Percentiles rank a stretch among this genome's conserved stretches.
Evolutionary conservation across 2,329 filamentous ascomycete species (phyloP).

Genomic region (Sclerotinia sclerotiorum): DNA sequence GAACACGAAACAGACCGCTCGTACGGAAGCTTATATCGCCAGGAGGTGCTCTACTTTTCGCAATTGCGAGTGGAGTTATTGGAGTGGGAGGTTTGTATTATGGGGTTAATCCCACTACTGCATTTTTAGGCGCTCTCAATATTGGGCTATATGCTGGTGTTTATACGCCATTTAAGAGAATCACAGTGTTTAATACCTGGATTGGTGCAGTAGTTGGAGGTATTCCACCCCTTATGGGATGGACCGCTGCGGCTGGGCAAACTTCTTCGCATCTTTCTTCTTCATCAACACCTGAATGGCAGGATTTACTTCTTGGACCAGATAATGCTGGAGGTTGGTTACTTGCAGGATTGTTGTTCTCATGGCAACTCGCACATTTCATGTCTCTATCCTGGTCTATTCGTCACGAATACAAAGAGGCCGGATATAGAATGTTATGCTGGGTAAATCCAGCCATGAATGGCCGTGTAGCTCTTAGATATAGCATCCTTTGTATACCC

Average conservation of each 20-base stretch:
- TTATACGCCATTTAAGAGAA: constrained; percentile 89
- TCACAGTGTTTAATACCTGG: constrained; percentile 91
- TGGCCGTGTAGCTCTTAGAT: constrained; percentile 81
- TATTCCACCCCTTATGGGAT: constrained; percentile 96
- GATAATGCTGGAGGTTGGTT: constrained; percentile 80
- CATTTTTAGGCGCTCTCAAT: constrained; percentile 79
- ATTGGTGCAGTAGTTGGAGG: constrained; percentile 88
- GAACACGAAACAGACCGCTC: constrained; percentile 87
- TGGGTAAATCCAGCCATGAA: constrained; percentile 89
- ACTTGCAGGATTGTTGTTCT: constrained; percentile 77
- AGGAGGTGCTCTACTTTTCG: constrained; percentile 74
- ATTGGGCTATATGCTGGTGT: constrained; percentile 86
- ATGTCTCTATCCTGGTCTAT: constrained; percentile 90
- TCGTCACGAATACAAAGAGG: constrained; percentile 79
- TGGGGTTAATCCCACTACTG: constrained; percentile 91
- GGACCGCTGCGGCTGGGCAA: constrained; percentile 91
- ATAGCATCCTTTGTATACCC: constrained; percentile 81
- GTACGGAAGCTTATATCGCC: constrained; percentile 76
- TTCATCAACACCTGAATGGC: constrained; percentile 62
- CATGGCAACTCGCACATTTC: constrained; percentile 99
- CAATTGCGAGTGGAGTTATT: constrained; percentile 64
- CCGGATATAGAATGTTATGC: constrained; percentile 69
- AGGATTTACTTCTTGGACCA: constrained; percentile 73
- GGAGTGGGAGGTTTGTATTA: constrained; percentile 77
- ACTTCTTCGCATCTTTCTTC: constrained; percentile 73